phyloP scores from a whole-genome alignment of 1,139 yeast species.

The Magnusiomyces ingens region DNA sequence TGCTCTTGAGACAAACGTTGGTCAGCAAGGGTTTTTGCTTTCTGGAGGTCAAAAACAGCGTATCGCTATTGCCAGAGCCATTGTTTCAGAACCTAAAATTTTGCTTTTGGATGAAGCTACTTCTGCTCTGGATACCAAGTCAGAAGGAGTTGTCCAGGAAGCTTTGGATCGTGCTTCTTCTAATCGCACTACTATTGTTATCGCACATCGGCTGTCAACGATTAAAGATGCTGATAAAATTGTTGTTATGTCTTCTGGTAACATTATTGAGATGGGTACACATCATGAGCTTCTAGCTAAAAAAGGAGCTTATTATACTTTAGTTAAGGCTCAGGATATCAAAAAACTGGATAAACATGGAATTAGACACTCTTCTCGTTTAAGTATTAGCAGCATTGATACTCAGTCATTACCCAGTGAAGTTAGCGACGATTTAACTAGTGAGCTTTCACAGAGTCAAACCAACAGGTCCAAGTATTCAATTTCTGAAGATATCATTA shows the following conservation, averaged over 20 bases:
- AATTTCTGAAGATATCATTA: slow-evolving; percentile 6
- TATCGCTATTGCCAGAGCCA: slow-evolving; percentile 79
- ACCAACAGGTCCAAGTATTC: slow-evolving; percentile 5
- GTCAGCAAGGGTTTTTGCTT: slow-evolving; percentile 46
- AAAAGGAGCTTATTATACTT: slow-evolving; percentile 31
- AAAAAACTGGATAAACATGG: background rate
- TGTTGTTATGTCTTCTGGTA: slow-evolving; percentile 40
- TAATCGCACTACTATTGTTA: slow-evolving; percentile 63
- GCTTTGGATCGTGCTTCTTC: slow-evolving; percentile 59
- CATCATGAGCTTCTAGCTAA: slow-evolving; percentile 34
- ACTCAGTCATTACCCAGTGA: background rate
- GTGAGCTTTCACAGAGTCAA: background rate
- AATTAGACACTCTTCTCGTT: background rate
- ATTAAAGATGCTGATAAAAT: slow-evolving; percentile 47
- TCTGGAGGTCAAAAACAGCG: slow-evolving; percentile 92
- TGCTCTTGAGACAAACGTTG: slow-evolving; percentile 48
- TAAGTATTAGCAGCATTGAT: background rate
- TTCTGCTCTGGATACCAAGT: slow-evolving; percentile 68
- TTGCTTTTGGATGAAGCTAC: slow-evolving; percentile 71
- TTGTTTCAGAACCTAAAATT: slow-evolving; percentile 55
- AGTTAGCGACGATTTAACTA: background rate
- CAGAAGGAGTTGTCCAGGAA: slow-evolving; percentile 45
- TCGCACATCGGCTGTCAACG: slow-evolving; percentile 75
- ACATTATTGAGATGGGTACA: slow-evolving; percentile 38
- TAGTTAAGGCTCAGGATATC: slow-evolving; percentile 36